These are phyloP conservation scores for Candida cerambycidarum DNA, from an alignment of 805 yeast species.

Conservation along the genomic window DNA sequence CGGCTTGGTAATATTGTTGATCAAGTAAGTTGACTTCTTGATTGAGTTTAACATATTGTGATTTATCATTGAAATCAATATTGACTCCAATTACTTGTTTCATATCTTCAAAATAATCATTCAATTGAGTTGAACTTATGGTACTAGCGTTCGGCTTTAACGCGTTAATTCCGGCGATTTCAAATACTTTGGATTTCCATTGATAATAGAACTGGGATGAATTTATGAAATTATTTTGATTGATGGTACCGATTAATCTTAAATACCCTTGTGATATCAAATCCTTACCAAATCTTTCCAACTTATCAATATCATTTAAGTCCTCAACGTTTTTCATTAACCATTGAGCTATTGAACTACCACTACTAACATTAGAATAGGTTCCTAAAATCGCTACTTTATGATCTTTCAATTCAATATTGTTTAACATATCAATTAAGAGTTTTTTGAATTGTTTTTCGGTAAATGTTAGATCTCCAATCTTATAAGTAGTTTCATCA, in stretches of 20 bases:
- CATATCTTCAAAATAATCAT: slow-evolving; percentile 42
- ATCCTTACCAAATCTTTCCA: slow-evolving; percentile 76
- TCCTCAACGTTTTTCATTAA: slow-evolving; percentile 45
- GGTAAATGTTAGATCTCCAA: slow-evolving; percentile 34
- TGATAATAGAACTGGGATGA: slow-evolving; percentile 74
- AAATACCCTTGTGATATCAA: slow-evolving; percentile 60
- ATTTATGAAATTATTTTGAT: slow-evolving; percentile 60
- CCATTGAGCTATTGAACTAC: slow-evolving; percentile 62
- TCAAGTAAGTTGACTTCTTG: slow-evolving; percentile 63
- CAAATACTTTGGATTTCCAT: slow-evolving; percentile 73
- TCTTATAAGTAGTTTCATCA: slow-evolving; percentile 19
- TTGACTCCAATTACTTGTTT: slow-evolving; percentile 46
- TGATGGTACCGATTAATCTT: slow-evolving; percentile 62
- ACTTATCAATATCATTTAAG: slow-evolving; percentile 51
- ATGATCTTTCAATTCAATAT: slow-evolving; percentile 52
- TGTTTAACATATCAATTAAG: slow-evolving; percentile 30
- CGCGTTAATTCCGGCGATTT: slow-evolving; percentile 30
- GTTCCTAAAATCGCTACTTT: slow-evolving; percentile 71
- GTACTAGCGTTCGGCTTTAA: slow-evolving; percentile 9
- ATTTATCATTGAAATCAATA: slow-evolving; percentile 49
- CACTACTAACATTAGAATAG: slow-evolving; percentile 60
- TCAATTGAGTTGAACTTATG: slow-evolving; percentile 12
- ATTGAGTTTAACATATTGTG: slow-evolving; percentile 49
- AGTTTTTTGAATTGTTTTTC: slow-evolving; percentile 33
- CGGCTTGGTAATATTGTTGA: slow-evolving; percentile 41